A percentile compares a stretch with the other conserved stretches of the same genome.
Conservation (phyloP, 305 asterid genomes). For the Fraxinus ornus region DNA sequence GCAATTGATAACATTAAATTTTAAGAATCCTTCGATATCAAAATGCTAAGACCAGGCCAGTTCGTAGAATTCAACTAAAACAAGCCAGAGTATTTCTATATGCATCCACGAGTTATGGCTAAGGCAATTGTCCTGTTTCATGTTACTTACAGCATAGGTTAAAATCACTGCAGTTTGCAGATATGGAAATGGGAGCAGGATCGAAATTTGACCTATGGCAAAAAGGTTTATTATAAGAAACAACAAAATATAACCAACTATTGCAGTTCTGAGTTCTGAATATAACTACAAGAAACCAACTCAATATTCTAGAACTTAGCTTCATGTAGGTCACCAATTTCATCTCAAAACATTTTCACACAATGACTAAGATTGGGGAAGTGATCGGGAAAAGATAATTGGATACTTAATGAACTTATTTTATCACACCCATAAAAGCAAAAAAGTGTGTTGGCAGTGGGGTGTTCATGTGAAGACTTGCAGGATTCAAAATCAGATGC, state of each 20-base stretch:
- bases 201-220: neutral
- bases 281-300: neutral
- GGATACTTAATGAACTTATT: neutral
- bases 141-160: neutral
- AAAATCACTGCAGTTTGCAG: neutral
- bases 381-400: neutral
- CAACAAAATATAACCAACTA: neutral
- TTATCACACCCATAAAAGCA: neutral
- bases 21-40: neutral
- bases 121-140: neutral
- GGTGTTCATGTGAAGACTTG: neutral
- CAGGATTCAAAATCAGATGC: neutral
- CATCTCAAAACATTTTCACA: neutral
- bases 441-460: neutral
- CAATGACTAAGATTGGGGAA: neutral
- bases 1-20: neutral
- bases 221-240: neutral
- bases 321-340: neutral
- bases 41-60: neutral
- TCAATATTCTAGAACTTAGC: neutral
- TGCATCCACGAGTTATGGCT: neutral
- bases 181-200: neutral
- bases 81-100: conserved; percentile 10
- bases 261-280: neutral
- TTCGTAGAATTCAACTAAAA: conserved; percentile 7